phyloP scores from a whole-genome alignment of 495 filamentous ascomycete genomes.

The Pyronema omphalodes region DNA sequence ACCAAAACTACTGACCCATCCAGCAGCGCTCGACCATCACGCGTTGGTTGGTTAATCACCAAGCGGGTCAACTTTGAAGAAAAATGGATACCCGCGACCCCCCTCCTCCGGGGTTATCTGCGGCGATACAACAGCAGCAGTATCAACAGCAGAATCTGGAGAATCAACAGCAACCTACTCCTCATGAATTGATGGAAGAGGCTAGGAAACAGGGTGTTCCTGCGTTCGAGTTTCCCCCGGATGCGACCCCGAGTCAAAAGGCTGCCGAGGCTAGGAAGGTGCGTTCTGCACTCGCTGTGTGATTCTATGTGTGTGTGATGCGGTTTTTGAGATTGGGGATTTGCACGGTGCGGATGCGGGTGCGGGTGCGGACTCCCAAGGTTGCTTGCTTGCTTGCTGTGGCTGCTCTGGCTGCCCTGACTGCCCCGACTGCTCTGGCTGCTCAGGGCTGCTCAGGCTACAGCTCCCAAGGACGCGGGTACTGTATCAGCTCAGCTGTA shows the following conservation, averaged over 20 bases:
- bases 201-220: slow-evolving; percentile 54
- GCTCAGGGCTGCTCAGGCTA: no score
- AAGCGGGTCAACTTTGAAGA: background rate
- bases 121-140: slow-evolving; percentile 23
- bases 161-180: no score
- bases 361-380: no score
- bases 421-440: no score
- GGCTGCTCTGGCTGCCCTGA: background rate
- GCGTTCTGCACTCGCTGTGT: slow-evolving; percentile 25
- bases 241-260: slow-evolving; percentile 73
- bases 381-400: background rate
- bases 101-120: slow-evolving; percentile 6
- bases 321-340: background rate
- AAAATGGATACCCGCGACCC: slow-evolving; percentile 14
- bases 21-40: no score
- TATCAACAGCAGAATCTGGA: slow-evolving; percentile 40
- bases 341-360: no score
- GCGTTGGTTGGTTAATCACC: no score
- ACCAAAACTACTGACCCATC: no score
- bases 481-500: no score
- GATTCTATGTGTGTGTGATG: background rate
- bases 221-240: slow-evolving; percentile 71
- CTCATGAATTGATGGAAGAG: slow-evolving; percentile 47
- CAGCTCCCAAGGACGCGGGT: no score
- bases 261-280: slow-evolving; percentile 60